Evolutionary conservation across 73 alveolate species (phyloP).

Genomic region (Stentor coeruleus): DNA sequence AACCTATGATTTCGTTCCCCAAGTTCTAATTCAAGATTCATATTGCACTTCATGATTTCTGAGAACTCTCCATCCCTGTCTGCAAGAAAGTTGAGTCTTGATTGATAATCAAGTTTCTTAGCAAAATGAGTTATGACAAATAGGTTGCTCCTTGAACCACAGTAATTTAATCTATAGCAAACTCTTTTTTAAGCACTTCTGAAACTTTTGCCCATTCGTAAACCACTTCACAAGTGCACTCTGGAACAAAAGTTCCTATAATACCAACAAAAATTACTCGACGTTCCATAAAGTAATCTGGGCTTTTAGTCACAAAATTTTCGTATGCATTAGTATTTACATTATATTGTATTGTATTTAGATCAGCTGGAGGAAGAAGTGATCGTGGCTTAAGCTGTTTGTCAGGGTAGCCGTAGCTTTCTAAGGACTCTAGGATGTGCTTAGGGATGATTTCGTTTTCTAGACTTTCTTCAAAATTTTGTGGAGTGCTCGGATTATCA

Average conservation of each 20-base stretch:
- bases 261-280: neutral
- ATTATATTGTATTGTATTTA: neutral
- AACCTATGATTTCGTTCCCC: conserved; percentile 1
- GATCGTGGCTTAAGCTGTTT: neutral
- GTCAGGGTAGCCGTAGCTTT: neutral
- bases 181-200: neutral
- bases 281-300: neutral
- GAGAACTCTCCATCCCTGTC: conserved; percentile 16
- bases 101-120: neutral
- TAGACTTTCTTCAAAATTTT: neutral
- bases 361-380: neutral
- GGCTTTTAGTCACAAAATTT: neutral
- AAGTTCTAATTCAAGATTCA: neutral
- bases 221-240: conserved; percentile 13
- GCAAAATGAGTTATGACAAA: conserved; percentile 9
- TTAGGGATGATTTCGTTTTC: neutral
- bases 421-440: neutral
- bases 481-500: too few relatives aligned
- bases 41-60: neutral
- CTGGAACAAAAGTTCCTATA: conserved; percentile 20
- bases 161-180: neutral
- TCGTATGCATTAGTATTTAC: conserved; percentile 1
- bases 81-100: neutral
- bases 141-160: neutral
- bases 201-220: conserved; percentile 7